Evolutionary conservation across 73 alveolate genomes (phyloP), one percentile per base, ranked within the genome.

Genomic region (Paramecium tetraurelia): DNA sequence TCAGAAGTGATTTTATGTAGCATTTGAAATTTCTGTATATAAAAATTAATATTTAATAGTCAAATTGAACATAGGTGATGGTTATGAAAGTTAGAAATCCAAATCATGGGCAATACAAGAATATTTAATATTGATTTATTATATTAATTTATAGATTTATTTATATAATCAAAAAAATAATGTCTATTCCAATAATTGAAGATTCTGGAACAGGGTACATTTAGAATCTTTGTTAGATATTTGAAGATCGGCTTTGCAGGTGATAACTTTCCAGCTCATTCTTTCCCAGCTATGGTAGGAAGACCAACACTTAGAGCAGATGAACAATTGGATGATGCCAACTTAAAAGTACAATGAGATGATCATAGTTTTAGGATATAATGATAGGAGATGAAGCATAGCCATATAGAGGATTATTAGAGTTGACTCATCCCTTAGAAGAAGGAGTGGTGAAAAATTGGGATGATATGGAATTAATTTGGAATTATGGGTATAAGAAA

Each of bases 381-480:
- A 96, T 97, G 99, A 93, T 97, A 77, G 99, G 98, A 16, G 99
- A 98, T 86, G 99, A 97, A 85, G 98, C 98, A 4, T 95, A 77
- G n/a, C 98, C 98, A 44, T 94, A 93, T 41, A 93, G 98, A 90
- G 92, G 97, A 12, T 89, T 93, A 92, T 93, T 97, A 33, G 99
- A 98, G 68, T 87, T 98, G 63, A 68, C 98, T 5, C 96, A 96
- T 85, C 99, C 99, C 3, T 90, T 97, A 40, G 96, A 93, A 70
- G 99, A 98, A 86, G 99, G 99, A 38, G 97, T 95, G 14, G 97
- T 98, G 16, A 75, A 86, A 69, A 97, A 98, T 89, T 98, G 98
- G 96, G 99, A 97, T 48, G 99, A 96, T 76, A 95, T 98, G 98
- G 97, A 93, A 71, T 89, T 94, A 18, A 85, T 98, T 11, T 97